Conservation (phyloP, 2,329 filamentous ascomycete species). For the Teratosphaeria pseudoeucalypti region DNA sequence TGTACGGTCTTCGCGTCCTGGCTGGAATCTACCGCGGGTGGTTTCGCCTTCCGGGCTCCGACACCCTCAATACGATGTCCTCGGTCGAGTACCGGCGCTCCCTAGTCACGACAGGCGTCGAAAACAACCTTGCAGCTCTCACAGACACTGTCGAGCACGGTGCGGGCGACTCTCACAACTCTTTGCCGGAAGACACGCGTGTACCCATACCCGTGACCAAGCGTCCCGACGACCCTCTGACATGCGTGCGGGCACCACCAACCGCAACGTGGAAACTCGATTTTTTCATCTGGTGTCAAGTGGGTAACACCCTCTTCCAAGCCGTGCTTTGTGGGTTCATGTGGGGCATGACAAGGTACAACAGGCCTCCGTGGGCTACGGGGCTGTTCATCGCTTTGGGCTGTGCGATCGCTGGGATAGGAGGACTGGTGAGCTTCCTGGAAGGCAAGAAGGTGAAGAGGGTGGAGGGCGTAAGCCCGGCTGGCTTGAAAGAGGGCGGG, state of each 20-base stretch:
- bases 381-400: conserved; percentile 68
- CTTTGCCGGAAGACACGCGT: conserved; percentile 30
- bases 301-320: conserved; percentile 71
- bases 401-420: conserved; percentile 57
- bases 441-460: conserved; percentile 61
- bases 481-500: neutral
- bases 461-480: conserved; percentile 53
- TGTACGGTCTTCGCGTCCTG: conserved; percentile 53
- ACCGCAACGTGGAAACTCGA: conserved; percentile 68
- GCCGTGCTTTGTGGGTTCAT: conserved; percentile 64
- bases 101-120: neutral
- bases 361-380: conserved; percentile 69
- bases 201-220: conserved; percentile 56
- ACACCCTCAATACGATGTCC: conserved; percentile 39
- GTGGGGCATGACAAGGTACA: conserved; percentile 50
- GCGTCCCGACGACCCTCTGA: conserved; percentile 58
- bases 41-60: conserved; percentile 62
- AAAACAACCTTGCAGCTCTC: neutral
- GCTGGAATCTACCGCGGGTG: conserved; percentile 66
- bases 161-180: neutral
- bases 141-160: neutral
- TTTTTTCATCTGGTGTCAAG: conserved; percentile 66
- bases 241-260: conserved; percentile 56
- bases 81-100: conserved; percentile 24
- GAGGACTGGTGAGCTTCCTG: conserved; percentile 58